Conservation (phyloP, 1,284 basidiomycete genomes). For the Ganoderma multipileum region DNA sequence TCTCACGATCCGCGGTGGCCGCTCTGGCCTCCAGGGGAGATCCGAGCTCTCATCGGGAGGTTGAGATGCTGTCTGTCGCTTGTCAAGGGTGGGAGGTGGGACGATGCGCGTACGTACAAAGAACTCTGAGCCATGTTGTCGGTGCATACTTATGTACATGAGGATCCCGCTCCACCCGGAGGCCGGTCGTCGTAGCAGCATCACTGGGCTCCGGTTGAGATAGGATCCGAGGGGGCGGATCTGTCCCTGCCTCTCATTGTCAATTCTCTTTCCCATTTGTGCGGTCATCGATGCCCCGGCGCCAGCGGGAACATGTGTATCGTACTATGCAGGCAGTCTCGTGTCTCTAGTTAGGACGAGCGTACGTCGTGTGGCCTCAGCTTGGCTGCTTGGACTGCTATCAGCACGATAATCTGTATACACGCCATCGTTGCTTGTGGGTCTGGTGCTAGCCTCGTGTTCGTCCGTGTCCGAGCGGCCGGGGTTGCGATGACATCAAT, state of each 20-base stretch:
- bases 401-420: background rate
- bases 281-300: background rate
- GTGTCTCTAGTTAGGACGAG: background rate
- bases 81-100: background rate
- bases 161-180: background rate
- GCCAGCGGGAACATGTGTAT: background rate
- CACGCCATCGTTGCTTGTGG: background rate
- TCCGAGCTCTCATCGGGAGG: background rate
- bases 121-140: background rate
- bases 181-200: background rate
- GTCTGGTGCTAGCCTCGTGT: background rate
- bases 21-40: background rate
- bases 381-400: background rate
- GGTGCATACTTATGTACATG: background rate
- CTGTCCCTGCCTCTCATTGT: background rate
- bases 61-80: background rate
- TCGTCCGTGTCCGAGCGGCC: background rate
- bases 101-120: background rate
- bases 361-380: background rate
- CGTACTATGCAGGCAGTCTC: background rate
- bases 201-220: background rate
- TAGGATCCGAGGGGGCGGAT: background rate
- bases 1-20: background rate
- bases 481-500: slow-evolving; percentile 1
- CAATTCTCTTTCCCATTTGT: background rate